A percentile compares a stretch with the other conserved stretches of the same genome.
Conservation (phyloP, 78 protist genomes). For the Dictyostelium purpureum region DNA sequence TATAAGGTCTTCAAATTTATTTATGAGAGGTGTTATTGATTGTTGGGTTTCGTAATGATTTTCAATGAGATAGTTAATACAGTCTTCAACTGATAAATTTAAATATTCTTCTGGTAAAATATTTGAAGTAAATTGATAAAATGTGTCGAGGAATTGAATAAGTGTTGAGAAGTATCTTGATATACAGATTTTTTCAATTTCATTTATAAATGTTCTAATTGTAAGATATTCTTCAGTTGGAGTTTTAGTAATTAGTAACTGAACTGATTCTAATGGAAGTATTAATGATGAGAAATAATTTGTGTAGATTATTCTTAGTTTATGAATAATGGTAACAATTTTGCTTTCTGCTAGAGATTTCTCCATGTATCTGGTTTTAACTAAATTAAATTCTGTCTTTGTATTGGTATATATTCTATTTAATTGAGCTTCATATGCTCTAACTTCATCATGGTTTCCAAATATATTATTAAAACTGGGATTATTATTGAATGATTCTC, state of each 20-base stretch:
- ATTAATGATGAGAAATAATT: background rate
- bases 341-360: background rate
- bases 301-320: background rate
- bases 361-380: background rate
- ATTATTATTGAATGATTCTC: background rate
- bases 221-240: background rate
- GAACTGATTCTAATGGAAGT: background rate
- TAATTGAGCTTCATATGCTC: background rate
- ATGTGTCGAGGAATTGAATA: background rate
- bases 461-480: no score
- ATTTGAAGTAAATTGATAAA: background rate
- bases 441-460: background rate
- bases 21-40: background rate
- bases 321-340: background rate
- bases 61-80: background rate
- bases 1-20: background rate
- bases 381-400: background rate
- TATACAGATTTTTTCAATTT: background rate
- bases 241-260: background rate
- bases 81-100: background rate
- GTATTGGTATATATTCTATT: background rate
- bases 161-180: conserved; percentile 5
- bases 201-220: background rate
- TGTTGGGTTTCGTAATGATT: background rate
- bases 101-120: background rate